Base-by-base conservation (phyloP, 225 moss, liverwort and hornwort species). In the Antitrichia curtipendula region DNA sequence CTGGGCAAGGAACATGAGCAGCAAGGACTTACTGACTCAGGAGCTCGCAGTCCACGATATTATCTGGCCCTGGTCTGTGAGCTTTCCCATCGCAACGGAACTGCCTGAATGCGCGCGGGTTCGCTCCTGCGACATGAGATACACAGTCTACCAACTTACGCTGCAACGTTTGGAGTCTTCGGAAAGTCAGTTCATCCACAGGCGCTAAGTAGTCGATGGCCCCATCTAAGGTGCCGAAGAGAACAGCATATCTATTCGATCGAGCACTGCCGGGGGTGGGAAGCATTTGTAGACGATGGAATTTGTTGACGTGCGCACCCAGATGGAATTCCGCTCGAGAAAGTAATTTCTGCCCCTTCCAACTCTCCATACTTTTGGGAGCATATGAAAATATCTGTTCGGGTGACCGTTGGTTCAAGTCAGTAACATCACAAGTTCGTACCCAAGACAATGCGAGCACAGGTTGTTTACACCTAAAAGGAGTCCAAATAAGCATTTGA, bases 281-380 rank as follows among this genome's bases (percentile, higher is more conserved):
- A 79, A 97, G 97, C 97, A 99, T 99, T 89, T 99, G 99, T 25
- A 99, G 90, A 13, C 99, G 96, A 72, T 95, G 93, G 85, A 99
- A 97, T 94, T 96, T 99, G 89, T 94, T 92, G 68, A 97, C 96
- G 89, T 96, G 96, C 47, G 97, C 94, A 59, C 99, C 99, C 91
- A 99, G 68, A 89, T 99, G 99, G 85, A 99, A 99, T 76, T 99
- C 99, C 62, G 99, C 99, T 92, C 97, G 93, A 53, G 97, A 95
- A 68, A 99, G 95, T 58, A 99, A 87, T 89, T 99, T 99, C 90
- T 99, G 97, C 14, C 99, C 99, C 91, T 96, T 99, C 99, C 99
- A 99, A 86, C 96, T 99, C 92, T 99, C 99, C 90, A 97, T 88
- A 86, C 99, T 97, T 89, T 99, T 97, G 36, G 99, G 99, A 81